Base-by-base conservation (phyloP, 78 protist species). In the Planoprotostelium fungivorum region DNA sequence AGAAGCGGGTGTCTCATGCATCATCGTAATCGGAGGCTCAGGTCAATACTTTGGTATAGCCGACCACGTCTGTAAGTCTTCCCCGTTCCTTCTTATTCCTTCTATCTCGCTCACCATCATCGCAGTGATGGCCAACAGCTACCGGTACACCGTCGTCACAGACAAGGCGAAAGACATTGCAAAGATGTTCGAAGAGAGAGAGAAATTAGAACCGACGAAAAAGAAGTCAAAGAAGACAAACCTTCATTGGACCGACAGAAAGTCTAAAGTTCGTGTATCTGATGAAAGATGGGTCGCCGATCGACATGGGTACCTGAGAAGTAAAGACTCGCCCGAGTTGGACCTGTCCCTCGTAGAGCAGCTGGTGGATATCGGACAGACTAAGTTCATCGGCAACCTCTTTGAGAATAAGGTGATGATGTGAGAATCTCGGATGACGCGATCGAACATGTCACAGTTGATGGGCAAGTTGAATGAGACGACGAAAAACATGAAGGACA, bases 21-120 rank as follows among this genome's bases (percentile, higher is more conserved):
- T 94, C 51, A 34, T 91, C 28, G 96, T 94, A 25, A 51, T 94
- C 36, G 96, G 96, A 1, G 92, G 96, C 35, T 86, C 91, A 10
- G 96, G 96, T 23, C 89, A 86, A 84, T 94, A 38, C 35, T 86
- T 94, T 36, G 5, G 31, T 25, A 5, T 51, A 25, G 5, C 73
- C 16, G 73, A 51, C 16, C 5, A 16, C 73, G 16, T 51, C 5
- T 25, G 73, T 51, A 51, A 25, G 73, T 16, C 5, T 51, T 25
- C 73, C 31, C 73, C 5, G 16, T 25, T 51, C 31, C 5, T 51
- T 51, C 16, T 51, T 51, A 51, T 16, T 5, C 73, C 73, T 51
- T 51, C 16, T n/a, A n/a, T n/a, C n/a, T n/a, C n/a, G n/a, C n/a
- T n/a, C n/a, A n/a, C n/a, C n/a, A n/a, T n/a, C n/a, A n/a, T n/a